These are phyloP conservation scores for Euryodendron excelsum DNA, from an alignment of 148 eudicot species.

Conservation along the genomic window DNA sequence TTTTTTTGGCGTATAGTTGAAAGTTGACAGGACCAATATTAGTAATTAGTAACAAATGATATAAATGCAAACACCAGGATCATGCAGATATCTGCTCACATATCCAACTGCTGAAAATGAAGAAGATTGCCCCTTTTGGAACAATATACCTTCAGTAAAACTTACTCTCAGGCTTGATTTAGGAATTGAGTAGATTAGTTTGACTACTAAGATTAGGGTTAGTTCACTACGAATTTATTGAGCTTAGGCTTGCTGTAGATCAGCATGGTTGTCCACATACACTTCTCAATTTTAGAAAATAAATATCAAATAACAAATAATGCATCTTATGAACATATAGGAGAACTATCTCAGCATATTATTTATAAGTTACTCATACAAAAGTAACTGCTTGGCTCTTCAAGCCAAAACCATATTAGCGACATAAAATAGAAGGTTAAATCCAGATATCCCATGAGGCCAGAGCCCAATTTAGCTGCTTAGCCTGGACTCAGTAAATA, in stretches of 20 bases:
- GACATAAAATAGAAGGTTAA: background rate
- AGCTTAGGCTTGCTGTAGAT: background rate
- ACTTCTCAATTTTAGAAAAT: background rate
- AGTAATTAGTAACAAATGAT: background rate
- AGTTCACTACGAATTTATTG: background rate
- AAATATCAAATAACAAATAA: background rate
- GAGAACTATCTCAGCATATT: slow-evolving; percentile 1
- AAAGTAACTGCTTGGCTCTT: background rate
- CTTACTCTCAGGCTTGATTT: background rate
- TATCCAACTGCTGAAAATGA: background rate
- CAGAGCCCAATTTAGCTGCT: background rate
- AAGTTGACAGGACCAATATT: background rate
- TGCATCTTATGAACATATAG: background rate
- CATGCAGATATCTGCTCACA: slow-evolving; percentile 5
- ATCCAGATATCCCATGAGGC: background rate
- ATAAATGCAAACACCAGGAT: background rate
- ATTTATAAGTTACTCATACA: background rate
- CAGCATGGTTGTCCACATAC: background rate
- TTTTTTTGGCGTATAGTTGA: background rate
- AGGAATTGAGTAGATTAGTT: background rate
- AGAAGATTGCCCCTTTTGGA: background rate
- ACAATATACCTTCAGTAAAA: background rate
- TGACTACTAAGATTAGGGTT: background rate
- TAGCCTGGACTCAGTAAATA: background rate
- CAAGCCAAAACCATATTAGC: background rate